Evolutionary conservation across 768 basidiomycete species (phyloP), one percentile per base, ranked within the genome.

Genomic region (Amanita fuliginea): DNA sequence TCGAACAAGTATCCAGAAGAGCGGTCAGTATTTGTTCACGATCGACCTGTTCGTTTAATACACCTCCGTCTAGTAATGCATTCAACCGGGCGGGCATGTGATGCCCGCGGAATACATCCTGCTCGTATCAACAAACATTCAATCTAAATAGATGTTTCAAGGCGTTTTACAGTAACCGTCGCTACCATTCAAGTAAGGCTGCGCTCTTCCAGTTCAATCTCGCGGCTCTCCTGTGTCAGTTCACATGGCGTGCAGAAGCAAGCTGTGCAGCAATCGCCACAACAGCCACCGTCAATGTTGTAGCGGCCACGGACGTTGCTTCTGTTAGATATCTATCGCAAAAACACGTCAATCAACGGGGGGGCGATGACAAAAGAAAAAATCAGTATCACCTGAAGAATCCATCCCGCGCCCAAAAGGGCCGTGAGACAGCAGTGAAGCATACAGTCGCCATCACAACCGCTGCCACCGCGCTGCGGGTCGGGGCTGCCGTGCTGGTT

Each of bases 271-370:
- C 70, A 76, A 51, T 77, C 76, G 3, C 63, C 62, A 47, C 62
- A 60, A 10, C 60, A 55, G 14, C 64, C 62, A n/a, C 77, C 78
- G 21, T 64, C 64, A 57, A 79, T 74, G 44, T 61, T 60, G 58
- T 76, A 75, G 26, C 77, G 69, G 9, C 44, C 26, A 42, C 76
- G 71, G 47, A 71, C 56, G 24, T 59, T 57, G 5, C 64, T 62
- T 46, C 76, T 70, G 48, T 58, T 65, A 32, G 51, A 50, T 54
- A 64, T 62, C 64, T 71, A 35, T 28, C 9, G 28, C 18, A 32
- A 26, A 32, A 18, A 44, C 1, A 21, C 3, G 16, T 28, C 9
- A 28, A 28, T 28, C 1, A 9, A 9, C 1, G 8, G 7, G 28
- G 8, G 28, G 6, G 28, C 35, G 21, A 46, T 14, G 24, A 33